Percentiles rank a stretch among this genome's conserved stretches.
Conservation (phyloP, 306 rosid genomes). For the Prunus mongolica region DNA sequence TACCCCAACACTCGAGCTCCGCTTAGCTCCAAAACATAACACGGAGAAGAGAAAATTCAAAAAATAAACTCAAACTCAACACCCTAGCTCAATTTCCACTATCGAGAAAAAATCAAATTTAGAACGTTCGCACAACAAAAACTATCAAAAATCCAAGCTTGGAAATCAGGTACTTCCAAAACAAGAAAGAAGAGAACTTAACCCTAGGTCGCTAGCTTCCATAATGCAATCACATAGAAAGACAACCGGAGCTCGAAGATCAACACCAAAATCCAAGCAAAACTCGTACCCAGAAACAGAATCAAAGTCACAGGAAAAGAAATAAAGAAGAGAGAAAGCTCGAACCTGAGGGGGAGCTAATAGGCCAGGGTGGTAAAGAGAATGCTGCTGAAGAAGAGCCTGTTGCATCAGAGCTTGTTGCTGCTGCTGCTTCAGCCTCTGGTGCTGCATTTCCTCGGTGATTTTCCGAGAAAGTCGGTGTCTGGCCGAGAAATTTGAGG, state of each 20-base stretch:
- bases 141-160: neutral
- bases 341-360: constrained; percentile 96
- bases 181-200: neutral
- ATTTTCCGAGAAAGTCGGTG: constrained; percentile 24
- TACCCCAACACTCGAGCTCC: neutral
- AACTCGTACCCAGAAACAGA: neutral
- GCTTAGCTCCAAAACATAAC: neutral
- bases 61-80: neutral
- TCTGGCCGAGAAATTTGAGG: constrained; percentile 33
- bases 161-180: neutral
- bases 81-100: neutral
- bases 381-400: constrained; percentile 93
- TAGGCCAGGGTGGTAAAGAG: constrained; percentile 94
- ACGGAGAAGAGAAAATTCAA: neutral
- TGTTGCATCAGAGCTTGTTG: constrained; percentile 99
- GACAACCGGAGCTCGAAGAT: neutral
- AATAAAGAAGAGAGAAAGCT: neutral
- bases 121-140: neutral
- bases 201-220: constrained; percentile 15
- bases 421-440: constrained; percentile 86
- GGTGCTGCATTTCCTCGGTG: constrained; percentile 80
- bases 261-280: neutral
- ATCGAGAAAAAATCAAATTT: neutral
- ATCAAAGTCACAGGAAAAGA: neutral
- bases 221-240: neutral